Percentiles rank a stretch among this genome's conserved stretches.
These are phyloP conservation scores for Fraxinus baroniana DNA, from an alignment of 305 asterid genomes.

Conservation along the genomic window DNA sequence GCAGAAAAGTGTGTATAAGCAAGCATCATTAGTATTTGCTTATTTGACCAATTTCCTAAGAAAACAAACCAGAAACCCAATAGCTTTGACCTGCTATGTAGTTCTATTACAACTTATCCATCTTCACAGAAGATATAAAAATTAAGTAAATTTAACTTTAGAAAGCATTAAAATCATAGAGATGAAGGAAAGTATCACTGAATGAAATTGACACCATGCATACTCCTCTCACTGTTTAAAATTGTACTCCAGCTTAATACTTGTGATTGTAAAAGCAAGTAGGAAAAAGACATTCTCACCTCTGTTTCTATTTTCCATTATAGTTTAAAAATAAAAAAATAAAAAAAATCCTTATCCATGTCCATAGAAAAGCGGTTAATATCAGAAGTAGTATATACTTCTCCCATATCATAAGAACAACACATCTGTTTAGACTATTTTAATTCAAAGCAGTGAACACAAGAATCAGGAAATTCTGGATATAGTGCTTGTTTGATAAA, in stretches of 20 bases:
- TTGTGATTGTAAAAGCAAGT: background rate
- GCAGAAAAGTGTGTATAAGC: background rate
- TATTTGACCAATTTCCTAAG: background rate
- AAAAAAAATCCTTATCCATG: background rate
- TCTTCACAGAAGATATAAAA: too few relatives aligned
- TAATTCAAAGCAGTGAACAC: background rate
- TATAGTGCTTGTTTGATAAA: background rate
- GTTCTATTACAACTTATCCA: too few relatives aligned
- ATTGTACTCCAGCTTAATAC: slow-evolving; percentile 7
- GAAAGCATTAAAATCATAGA: background rate
- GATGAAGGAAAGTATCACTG: slow-evolving; percentile 1
- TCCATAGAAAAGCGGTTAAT: background rate
- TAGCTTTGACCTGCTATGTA: background rate
- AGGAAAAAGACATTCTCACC: background rate
- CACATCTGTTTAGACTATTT: background rate
- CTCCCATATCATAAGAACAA: background rate
- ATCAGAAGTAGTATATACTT: background rate
- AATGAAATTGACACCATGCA: background rate
- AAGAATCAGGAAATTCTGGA: background rate
- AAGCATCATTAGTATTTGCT: background rate
- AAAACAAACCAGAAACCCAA: background rate
- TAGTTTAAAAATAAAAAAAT: background rate
- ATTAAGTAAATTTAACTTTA: background rate
- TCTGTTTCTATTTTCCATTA: background rate
- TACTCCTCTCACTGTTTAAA: background rate